phyloP scores from a whole-genome alignment of 2,329 filamentous ascomycete species.

The Endothia cerciana region DNA sequence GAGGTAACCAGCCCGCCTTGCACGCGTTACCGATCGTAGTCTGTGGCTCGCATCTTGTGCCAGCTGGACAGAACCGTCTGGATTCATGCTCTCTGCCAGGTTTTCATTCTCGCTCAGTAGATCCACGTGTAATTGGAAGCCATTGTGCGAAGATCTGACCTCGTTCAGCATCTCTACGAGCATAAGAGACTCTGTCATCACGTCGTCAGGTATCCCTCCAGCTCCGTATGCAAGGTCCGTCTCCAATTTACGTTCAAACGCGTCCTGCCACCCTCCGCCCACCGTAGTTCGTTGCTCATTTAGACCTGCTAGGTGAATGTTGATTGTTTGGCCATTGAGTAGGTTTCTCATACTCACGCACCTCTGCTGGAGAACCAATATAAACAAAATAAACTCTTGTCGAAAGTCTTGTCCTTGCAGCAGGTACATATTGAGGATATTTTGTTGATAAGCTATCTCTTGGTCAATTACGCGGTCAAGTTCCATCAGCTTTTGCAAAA shows the following conservation, averaged over 20 bases:
- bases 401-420: background rate
- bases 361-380: background rate
- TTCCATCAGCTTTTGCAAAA: background rate
- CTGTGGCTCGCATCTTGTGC: too few relatives aligned
- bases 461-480: background rate
- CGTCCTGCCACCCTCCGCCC: background rate
- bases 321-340: background rate
- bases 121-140: background rate
- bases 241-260: background rate
- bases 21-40: background rate
- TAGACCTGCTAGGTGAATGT: background rate
- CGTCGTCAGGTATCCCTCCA: background rate
- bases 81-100: background rate
- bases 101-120: background rate
- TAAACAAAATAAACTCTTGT: background rate
- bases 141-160: background rate
- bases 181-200: background rate
- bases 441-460: conserved; percentile 3
- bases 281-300: background rate
- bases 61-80: background rate
- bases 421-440: background rate
- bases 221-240: background rate
- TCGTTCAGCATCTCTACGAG: background rate
- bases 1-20: background rate
- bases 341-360: background rate